phyloP scores from a whole-genome alignment of 176 grass and related monocot genomes.

The Musa troglodytarum region DNA sequence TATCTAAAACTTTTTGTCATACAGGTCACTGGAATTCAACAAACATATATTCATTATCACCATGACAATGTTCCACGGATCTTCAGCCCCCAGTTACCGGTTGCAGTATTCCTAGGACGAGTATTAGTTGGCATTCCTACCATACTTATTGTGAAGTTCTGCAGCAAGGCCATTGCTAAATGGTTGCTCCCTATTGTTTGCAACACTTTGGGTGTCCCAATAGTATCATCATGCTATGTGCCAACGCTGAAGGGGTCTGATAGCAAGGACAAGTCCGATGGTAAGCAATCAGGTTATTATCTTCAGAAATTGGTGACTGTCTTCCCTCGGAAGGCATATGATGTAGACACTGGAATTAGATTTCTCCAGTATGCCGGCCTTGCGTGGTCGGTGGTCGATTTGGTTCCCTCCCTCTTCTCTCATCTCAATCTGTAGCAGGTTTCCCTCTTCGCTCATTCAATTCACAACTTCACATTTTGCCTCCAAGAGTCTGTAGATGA shows the following conservation, averaged over 20 bases:
- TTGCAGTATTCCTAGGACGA: conserved; percentile 31
- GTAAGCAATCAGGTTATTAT: conserved; percentile 50
- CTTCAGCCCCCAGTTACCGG: conserved; percentile 47
- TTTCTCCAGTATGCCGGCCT: conserved; percentile 86
- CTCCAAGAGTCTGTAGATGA: background rate
- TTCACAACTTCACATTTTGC: background rate
- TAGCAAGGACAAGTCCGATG: conserved; percentile 27
- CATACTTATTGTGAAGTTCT: conserved; percentile 78
- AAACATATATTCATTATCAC: conserved; percentile 79
- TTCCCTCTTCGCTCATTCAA: too few species aligned
- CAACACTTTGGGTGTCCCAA: conserved; percentile 74
- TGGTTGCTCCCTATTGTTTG: conserved; percentile 88
- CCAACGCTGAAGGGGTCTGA: conserved; percentile 47
- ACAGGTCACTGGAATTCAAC: conserved; percentile 73
- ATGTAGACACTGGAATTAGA: conserved; percentile 89
- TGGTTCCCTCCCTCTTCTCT: conserved; percentile 69
- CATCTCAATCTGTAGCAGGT: conserved; percentile 53
- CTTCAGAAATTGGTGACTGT: conserved; percentile 51
- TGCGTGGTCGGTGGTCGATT: conserved; percentile 85
- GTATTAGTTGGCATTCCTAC: conserved; percentile 68
- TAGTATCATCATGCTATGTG: conserved; percentile 77
- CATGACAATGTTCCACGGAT: conserved; percentile 46
- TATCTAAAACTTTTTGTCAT: background rate
- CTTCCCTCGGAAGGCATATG: conserved; percentile 64
- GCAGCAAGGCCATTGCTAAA: conserved; percentile 86